Evolutionary conservation across 495 filamentous ascomycete species (phyloP).

Genomic region (Parachaetomium inaequale): DNA sequence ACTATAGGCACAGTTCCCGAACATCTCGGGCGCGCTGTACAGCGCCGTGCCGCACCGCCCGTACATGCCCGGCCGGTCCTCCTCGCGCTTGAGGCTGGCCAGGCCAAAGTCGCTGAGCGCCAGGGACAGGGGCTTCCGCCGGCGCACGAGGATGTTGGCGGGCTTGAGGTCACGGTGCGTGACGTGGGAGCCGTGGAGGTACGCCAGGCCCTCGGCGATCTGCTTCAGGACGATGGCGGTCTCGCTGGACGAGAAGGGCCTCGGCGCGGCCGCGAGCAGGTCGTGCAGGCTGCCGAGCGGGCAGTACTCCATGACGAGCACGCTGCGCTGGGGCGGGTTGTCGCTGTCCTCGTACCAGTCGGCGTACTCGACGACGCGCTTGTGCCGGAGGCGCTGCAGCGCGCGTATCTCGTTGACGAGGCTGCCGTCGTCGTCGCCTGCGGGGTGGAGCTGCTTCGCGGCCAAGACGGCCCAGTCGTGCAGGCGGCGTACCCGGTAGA

Average conservation of each 20-base stretch:
- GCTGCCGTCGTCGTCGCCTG: not conserved
- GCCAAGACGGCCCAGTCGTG: conserved; percentile 6
- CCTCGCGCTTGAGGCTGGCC: not conserved
- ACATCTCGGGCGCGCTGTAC: not conserved
- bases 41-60: not conserved
- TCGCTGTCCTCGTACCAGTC: not conserved
- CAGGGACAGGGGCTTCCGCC: not conserved
- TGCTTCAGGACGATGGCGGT: not conserved
- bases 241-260: not conserved
- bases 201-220: not conserved
- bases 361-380: not conserved
- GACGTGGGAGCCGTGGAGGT: not conserved
- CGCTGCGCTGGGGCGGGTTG: too few species aligned
- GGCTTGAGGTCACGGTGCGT: conserved; percentile 1
- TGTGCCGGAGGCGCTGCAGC: not conserved
- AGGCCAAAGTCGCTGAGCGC: conserved; percentile 7
- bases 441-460: not conserved
- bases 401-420: not conserved
- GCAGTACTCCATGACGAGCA: conserved; percentile 9
- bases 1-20: not conserved
- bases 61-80: not conserved
- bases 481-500: not conserved
- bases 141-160: conserved; percentile 9
- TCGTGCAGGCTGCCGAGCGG: not conserved
- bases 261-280: not conserved